Conservation (phyloP, 768 basidiomycete species). For the Kwoniella europaea region DNA sequence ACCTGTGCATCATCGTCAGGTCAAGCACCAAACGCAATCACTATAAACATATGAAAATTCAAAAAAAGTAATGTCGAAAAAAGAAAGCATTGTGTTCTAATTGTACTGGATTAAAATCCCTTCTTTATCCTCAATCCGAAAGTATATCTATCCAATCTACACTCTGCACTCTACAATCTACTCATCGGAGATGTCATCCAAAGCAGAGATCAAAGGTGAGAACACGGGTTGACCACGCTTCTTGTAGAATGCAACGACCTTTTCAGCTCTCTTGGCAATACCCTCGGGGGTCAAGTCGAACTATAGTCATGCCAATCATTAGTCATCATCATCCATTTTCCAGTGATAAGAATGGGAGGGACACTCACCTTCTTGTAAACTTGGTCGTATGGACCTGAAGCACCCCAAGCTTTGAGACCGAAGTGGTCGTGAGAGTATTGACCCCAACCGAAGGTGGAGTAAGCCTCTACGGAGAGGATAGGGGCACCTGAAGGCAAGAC, state of each 20-base stretch:
- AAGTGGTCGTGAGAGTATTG: slow-evolving; percentile 82
- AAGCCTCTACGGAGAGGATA: slow-evolving; percentile 85
- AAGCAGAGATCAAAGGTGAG: slow-evolving; percentile 59
- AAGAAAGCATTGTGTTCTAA: not conserved
- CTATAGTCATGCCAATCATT: slow-evolving; percentile 63
- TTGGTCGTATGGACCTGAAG: slow-evolving; percentile 86
- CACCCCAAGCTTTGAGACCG: slow-evolving; percentile 72
- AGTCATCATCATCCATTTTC: slow-evolving; percentile 58
- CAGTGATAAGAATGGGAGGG: not conserved
- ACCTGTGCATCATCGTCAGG: not conserved
- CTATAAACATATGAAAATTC: not conserved
- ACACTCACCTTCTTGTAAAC: slow-evolving; percentile 74
- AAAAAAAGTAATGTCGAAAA: not conserved
- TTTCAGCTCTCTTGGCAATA: slow-evolving; percentile 79
- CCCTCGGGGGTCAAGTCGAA: slow-evolving; percentile 55
- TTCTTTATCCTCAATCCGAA: not conserved
- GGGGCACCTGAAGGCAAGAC: slow-evolving; percentile 89
- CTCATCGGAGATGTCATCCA: slow-evolving; percentile 55
- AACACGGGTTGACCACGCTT: slow-evolving; percentile 59
- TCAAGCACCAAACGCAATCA: not conserved
- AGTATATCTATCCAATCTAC: not conserved
- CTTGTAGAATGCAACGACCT: slow-evolving; percentile 86
- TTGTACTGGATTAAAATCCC: too few species aligned
- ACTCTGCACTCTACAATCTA: slow-evolving; percentile 7
- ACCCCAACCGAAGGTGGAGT: slow-evolving; percentile 79